phyloP scores from a whole-genome alignment of 2,329 filamentous ascomycete genomes.

The Colletotrichum graminicola region DNA sequence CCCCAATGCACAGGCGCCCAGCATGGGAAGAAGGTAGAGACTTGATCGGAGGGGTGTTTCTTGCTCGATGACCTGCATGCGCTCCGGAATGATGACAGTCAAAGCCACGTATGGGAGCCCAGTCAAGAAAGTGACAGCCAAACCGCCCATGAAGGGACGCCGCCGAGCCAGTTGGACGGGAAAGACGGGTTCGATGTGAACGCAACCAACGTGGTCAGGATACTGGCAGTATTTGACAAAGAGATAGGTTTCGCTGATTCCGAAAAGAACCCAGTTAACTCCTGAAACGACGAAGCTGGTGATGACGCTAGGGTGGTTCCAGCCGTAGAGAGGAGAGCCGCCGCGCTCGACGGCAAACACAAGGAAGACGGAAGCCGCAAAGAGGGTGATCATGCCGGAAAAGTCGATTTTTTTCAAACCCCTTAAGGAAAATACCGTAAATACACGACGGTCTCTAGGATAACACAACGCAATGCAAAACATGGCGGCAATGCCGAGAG shows the following conservation, averaged over 20 bases:
- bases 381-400: slow-evolving; percentile 62
- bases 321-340: slow-evolving; percentile 63
- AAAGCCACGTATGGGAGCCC: slow-evolving; percentile 70
- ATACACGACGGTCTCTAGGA: slow-evolving; percentile 53
- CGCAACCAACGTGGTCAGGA: slow-evolving; percentile 21
- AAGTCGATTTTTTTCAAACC: slow-evolving; percentile 65
- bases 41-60: slow-evolving; percentile 67
- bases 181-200: slow-evolving; percentile 66
- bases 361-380: slow-evolving; percentile 65
- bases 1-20: slow-evolving; percentile 67
- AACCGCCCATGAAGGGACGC: slow-evolving; percentile 63
- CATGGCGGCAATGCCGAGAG: slow-evolving; percentile 62
- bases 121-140: slow-evolving; percentile 66
- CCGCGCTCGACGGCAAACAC: slow-evolving; percentile 70
- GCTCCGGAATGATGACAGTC: slow-evolving; percentile 70
- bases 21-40: slow-evolving; percentile 69
- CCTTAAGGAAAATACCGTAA: slow-evolving; percentile 54
- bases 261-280: slow-evolving; percentile 62
- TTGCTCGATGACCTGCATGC: slow-evolving; percentile 70
- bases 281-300: slow-evolving; percentile 61
- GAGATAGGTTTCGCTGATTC: slow-evolving; percentile 61
- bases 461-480: slow-evolving; percentile 61
- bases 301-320: slow-evolving; percentile 66
- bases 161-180: slow-evolving; percentile 61
- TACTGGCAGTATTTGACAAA: slow-evolving; percentile 44